phyloP scores from a whole-genome alignment of 2,329 filamentous ascomycete species.

The Ilyonectria robusta region DNA sequence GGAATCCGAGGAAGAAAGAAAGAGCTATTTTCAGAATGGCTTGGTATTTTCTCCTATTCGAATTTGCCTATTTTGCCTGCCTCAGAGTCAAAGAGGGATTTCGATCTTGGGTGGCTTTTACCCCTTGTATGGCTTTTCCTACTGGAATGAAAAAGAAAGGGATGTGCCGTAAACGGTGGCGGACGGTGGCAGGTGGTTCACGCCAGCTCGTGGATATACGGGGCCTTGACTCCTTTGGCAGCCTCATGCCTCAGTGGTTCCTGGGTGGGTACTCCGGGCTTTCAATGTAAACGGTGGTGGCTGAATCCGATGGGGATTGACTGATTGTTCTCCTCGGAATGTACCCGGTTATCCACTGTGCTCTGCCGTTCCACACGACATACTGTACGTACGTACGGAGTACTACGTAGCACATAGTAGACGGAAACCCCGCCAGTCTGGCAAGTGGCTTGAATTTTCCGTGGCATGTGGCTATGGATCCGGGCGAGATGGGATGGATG shows the following conservation, averaged over 20 bases:
- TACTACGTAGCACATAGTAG: neutral
- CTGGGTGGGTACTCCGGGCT: too few species aligned
- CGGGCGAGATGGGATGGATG: neutral
- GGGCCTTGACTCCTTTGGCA: neutral
- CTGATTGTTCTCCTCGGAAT: neutral
- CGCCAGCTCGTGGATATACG: conserved; percentile 10
- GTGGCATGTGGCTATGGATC: conserved; percentile 7
- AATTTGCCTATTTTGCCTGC: neutral
- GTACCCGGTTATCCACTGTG: neutral
- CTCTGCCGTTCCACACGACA: neutral
- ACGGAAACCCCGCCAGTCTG: conserved; percentile 16
- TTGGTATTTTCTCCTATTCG: neutral
- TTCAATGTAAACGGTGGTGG: too few species aligned
- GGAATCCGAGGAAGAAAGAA: conserved; percentile 1
- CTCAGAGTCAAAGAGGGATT: neutral
- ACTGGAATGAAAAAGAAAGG: conserved; percentile 12
- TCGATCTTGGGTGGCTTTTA: neutral
- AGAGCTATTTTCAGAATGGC: conserved; percentile 9
- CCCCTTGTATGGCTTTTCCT: neutral
- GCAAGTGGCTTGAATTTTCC: conserved; percentile 14
- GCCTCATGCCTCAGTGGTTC: neutral
- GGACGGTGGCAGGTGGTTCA: neutral
- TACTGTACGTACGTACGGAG: neutral
- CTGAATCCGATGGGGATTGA: too few species aligned
- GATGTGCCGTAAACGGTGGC: conserved; percentile 5